Conservation (phyloP, 345 rosid species). For the Gossypium anomalum region DNA sequence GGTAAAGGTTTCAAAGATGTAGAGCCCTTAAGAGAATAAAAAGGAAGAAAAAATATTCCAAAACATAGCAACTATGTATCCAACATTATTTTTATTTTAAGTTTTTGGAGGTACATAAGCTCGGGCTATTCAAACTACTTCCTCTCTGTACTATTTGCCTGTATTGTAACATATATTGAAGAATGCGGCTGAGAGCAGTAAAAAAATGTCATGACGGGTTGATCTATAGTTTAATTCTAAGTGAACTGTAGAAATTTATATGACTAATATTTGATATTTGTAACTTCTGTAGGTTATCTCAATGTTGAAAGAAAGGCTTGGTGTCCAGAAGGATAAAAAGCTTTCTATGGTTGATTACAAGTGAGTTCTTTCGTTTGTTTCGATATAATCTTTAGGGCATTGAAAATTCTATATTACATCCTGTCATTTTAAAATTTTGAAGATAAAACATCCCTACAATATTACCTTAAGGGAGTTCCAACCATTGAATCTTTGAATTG, state of each 20-base stretch:
- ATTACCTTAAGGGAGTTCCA: background rate
- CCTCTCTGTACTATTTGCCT: background rate
- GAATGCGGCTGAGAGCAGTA: background rate
- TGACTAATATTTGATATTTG: constrained; percentile 12
- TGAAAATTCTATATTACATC: background rate
- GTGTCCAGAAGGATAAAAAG: constrained; percentile 59
- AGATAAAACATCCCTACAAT: too few relatives aligned
- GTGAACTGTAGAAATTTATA: background rate
- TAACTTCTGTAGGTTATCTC: constrained; percentile 59
- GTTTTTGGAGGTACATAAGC: background rate
- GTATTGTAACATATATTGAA: background rate
- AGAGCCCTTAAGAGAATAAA: background rate
- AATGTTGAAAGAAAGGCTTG: constrained; percentile 80
- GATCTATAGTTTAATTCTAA: background rate
- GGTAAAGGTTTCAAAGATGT: background rate
- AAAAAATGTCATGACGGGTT: background rate
- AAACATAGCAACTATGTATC: background rate
- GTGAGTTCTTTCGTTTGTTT: constrained; percentile 31
- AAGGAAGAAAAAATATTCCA: background rate
- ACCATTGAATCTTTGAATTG: background rate
- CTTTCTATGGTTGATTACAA: constrained; percentile 72
- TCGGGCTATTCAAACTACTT: background rate
- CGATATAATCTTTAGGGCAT: constrained; percentile 1
- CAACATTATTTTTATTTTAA: background rate
- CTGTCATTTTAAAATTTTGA: background rate